A percentile compares a stretch with the other conserved stretches of the same genome.
Conservation (phyloP, 805 yeast genomes). For the Candida oleophila region DNA sequence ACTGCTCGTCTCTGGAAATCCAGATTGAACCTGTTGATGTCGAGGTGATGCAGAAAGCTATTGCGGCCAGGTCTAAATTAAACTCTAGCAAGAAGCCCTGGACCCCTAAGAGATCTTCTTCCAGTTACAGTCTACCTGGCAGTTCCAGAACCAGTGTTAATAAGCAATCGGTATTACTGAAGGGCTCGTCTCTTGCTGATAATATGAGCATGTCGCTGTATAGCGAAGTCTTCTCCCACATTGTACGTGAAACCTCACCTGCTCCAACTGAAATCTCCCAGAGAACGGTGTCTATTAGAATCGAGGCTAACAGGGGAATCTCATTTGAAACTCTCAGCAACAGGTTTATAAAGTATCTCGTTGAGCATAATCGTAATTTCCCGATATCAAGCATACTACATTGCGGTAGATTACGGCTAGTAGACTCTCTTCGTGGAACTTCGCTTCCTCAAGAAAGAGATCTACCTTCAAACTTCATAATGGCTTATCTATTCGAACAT, state of each 20-base stretch:
- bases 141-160: background rate
- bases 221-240: background rate
- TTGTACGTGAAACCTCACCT: constrained; percentile 15
- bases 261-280: constrained; percentile 17
- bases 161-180: background rate
- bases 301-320: constrained; percentile 14
- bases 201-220: too few species aligned
- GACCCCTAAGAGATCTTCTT: background rate
- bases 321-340: constrained; percentile 28
- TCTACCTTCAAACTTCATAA: constrained; percentile 5
- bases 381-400: constrained; percentile 24
- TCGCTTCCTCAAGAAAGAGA: constrained; percentile 9
- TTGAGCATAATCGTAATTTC: constrained; percentile 21
- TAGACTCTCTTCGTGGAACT: constrained; percentile 29
- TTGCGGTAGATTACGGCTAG: constrained; percentile 36
- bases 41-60: background rate
- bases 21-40: background rate
- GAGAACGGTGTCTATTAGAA: constrained; percentile 17
- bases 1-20: too few species aligned
- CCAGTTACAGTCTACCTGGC: background rate
- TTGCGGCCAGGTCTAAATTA: background rate
- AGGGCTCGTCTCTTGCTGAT: background rate
- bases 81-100: background rate
- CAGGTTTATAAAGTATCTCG: constrained; percentile 25
- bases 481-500: constrained; percentile 34